Percentiles rank a stretch among this genome's conserved stretches.
Evolutionary conservation across 495 filamentous ascomycete species (phyloP).

Genomic region (Podospora anserina): DNA sequence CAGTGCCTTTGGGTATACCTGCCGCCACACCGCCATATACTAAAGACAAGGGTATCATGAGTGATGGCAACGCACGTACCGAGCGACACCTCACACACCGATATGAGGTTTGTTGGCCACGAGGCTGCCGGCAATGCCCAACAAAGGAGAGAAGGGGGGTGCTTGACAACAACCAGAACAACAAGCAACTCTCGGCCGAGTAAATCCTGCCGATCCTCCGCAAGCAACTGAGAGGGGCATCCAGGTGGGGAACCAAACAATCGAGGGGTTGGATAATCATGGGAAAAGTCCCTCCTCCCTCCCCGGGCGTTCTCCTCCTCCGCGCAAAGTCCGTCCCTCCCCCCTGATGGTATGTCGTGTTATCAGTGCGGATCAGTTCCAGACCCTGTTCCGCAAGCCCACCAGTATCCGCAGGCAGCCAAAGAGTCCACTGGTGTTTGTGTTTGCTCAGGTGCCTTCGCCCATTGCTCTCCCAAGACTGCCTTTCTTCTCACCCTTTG

Average conservation of each 20-base stretch:
- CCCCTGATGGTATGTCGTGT: neutral
- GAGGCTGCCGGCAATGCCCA: neutral
- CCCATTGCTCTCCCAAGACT: neutral
- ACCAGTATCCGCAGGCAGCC: neutral
- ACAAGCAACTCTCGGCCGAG: conserved; percentile 14
- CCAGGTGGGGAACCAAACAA: neutral
- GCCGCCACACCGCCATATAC: conserved; percentile 10
- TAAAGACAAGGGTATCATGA: neutral
- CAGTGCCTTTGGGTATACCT: conserved; percentile 1
- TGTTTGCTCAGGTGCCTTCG: neutral
- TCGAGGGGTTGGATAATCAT: neutral
- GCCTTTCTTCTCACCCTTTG: neutral
- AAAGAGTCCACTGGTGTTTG: neutral
- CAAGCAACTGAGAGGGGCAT: neutral
- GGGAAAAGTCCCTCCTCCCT: too few species aligned
- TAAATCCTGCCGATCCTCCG: conserved; percentile 13
- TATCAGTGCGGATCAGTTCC: neutral
- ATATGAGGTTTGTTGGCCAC: neutral
- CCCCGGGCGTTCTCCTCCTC: neutral
- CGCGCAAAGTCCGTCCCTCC: too few species aligned
- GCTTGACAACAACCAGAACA: neutral
- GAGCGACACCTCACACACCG: neutral
- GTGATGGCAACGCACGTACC: neutral
- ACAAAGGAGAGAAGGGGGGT: neutral
- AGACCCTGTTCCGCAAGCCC: neutral